Evolutionary conservation across 2,329 filamentous ascomycete species (phyloP).

Genomic region (Phoma sp.): DNA sequence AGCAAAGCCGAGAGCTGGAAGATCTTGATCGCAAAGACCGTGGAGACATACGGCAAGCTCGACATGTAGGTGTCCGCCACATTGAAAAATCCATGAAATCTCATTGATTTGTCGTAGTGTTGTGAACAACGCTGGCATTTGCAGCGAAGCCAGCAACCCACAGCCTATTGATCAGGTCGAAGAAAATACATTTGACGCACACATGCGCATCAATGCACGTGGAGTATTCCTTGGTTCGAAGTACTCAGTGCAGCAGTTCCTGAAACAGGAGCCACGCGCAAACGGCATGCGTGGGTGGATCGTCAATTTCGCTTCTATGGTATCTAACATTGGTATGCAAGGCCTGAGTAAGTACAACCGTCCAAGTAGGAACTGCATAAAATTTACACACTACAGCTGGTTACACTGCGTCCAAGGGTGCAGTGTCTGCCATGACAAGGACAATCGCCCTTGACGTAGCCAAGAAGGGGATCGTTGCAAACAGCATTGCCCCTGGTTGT

Average conservation of each 20-base stretch:
- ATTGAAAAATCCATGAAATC: not conserved
- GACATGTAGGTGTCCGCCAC: constrained; percentile 34
- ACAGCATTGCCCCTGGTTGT: constrained; percentile 54
- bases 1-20: constrained; percentile 36
- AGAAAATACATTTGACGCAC: constrained; percentile 46
- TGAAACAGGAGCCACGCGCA: constrained; percentile 41
- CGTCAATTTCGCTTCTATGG: constrained; percentile 47
- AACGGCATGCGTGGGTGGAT: constrained; percentile 47
- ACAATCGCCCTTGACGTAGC: constrained; percentile 55
- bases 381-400: constrained; percentile 30
- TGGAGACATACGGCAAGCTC: constrained; percentile 38
- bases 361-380: not conserved
- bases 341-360: constrained; percentile 39
- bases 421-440: constrained; percentile 55
- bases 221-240: constrained; percentile 51
- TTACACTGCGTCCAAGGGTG: constrained; percentile 58
- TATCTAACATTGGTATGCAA: constrained; percentile 28
- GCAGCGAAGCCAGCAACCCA: constrained; percentile 33
- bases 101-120: constrained; percentile 24
- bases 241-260: constrained; percentile 47
- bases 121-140: constrained; percentile 48
- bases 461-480: constrained; percentile 50
- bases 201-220: constrained; percentile 47
- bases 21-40: constrained; percentile 30
- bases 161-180: constrained; percentile 38